Evolutionary conservation across 2,329 filamentous ascomycete genomes (phyloP).

Genomic region (Teratosphaeria epicoccoides): DNA sequence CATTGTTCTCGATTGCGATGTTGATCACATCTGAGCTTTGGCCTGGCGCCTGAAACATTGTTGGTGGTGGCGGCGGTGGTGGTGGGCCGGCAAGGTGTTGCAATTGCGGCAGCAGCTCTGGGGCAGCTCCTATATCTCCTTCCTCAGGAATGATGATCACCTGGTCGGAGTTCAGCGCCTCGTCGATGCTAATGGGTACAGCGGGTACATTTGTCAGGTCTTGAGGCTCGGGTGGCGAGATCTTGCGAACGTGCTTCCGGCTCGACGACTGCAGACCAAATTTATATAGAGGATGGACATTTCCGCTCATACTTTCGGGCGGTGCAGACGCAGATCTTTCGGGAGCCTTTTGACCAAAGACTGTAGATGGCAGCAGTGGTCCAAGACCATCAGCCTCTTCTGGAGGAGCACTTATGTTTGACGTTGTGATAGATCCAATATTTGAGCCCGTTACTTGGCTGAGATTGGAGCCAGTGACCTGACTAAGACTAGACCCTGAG

Average conservation of each 20-base stretch:
- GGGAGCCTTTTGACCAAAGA: conserved; percentile 33
- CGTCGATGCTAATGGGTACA: conserved; percentile 38
- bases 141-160: conserved; percentile 35
- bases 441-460: conserved; percentile 4
- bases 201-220: conserved; percentile 13
- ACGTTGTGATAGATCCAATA: not conserved
- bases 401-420: not conserved
- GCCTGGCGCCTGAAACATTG: conserved; percentile 21
- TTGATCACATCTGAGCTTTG: conserved; percentile 28
- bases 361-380: conserved; percentile 38
- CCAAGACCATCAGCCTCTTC: conserved; percentile 31
- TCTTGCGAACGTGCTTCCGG: conserved; percentile 33
- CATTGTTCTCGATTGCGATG: conserved; percentile 36
- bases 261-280: conserved; percentile 18
- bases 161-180: conserved; percentile 38
- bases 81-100: conserved; percentile 49
- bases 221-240: conserved; percentile 30
- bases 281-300: conserved; percentile 26
- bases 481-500: conserved; percentile 17
- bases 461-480: conserved; percentile 16
- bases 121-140: conserved; percentile 20
- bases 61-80: conserved; percentile 29
- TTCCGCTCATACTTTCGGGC: conserved; percentile 28
- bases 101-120: conserved; percentile 47
- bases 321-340: conserved; percentile 39